Evolutionary conservation across 768 basidiomycete genomes (phyloP).

Genomic region (Pleurotus djamor): DNA sequence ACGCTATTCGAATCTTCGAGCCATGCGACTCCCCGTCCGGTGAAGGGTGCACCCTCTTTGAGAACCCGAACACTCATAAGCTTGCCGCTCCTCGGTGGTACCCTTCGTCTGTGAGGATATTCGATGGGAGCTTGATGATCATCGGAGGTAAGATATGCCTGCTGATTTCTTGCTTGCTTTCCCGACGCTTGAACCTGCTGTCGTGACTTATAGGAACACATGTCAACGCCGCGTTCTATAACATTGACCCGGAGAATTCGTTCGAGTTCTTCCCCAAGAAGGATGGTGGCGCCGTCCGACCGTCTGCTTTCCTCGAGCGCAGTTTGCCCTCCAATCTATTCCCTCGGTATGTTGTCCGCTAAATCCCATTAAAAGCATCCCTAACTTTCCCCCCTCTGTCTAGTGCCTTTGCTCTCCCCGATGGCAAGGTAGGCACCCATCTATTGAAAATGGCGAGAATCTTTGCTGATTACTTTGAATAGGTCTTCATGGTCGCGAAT

Average conservation of each 20-base stretch:
- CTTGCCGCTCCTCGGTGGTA: conserved; percentile 24
- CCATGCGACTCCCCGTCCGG: conserved; percentile 21
- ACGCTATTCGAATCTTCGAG: conserved; percentile 24
- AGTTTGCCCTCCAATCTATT: conserved; percentile 57
- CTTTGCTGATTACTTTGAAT: conserved; percentile 1
- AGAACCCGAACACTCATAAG: conserved; percentile 18
- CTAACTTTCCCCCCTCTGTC: conserved; percentile 11
- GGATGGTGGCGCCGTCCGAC: conserved; percentile 22
- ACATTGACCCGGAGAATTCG: conserved; percentile 23
- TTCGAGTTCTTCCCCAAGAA: conserved; percentile 33
- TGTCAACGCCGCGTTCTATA: conserved; percentile 21
- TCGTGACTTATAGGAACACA: conserved; percentile 16
- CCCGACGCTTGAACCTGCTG: background rate
- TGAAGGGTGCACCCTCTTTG: conserved; percentile 22
- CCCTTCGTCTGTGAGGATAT: conserved; percentile 22
- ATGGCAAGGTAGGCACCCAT: conserved; percentile 10
- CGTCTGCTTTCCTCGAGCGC: conserved; percentile 31
- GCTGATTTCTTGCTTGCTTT: background rate
- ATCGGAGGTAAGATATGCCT: conserved; percentile 16
- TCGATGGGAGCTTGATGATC: conserved; percentile 27
- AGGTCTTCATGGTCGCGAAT: conserved; percentile 19
- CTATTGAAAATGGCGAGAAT: background rate
- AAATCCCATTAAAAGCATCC: background rate
- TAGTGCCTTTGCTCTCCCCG: conserved; percentile 15
- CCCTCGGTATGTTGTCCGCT: conserved; percentile 30